These are phyloP conservation scores for Cordyceps cateniannulata DNA, from an alignment of 2,329 filamentous ascomycete species.

Conservation along the genomic window DNA sequence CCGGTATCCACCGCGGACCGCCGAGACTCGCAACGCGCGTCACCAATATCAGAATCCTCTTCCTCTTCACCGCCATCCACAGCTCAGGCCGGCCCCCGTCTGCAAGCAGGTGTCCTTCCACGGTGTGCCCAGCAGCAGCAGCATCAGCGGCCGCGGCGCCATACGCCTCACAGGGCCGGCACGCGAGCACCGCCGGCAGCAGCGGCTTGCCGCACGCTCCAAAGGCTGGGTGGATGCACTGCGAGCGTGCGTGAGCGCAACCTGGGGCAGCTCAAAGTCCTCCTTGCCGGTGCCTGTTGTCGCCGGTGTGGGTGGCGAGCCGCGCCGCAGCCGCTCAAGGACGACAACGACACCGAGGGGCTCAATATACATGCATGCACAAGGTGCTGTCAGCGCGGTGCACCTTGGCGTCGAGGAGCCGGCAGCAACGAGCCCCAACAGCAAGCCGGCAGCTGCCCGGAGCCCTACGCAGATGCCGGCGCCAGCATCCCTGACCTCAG, in stretches of 20 bases:
- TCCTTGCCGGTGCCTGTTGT: not conserved
- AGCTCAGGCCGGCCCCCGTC: not conserved
- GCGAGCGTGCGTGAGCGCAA: not conserved
- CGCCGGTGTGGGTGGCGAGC: not conserved
- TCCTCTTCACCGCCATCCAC: too few relatives aligned
- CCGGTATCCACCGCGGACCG: not conserved
- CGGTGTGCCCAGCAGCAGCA: not conserved
- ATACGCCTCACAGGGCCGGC: not conserved
- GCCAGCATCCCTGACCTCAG: too few relatives aligned
- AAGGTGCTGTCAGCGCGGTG: too few relatives aligned
- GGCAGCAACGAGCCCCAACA: too few relatives aligned
- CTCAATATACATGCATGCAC: too few relatives aligned
- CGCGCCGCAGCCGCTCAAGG: not conserved
- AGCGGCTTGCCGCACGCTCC: not conserved
- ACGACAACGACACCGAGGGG: too few relatives aligned
- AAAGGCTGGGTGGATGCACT: not conserved
- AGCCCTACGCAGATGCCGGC: too few relatives aligned
- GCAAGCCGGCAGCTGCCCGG: too few relatives aligned
- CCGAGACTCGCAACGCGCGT: not conserved
- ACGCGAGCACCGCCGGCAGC: not conserved
- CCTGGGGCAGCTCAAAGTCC: not conserved
- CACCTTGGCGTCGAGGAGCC: too few relatives aligned
- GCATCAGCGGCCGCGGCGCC: not conserved
- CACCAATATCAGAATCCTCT: not conserved
- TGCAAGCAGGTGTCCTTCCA: not conserved